Evolutionary conservation across 2,329 filamentous ascomycete species (phyloP).

Genomic region (Didymella sp.): DNA sequence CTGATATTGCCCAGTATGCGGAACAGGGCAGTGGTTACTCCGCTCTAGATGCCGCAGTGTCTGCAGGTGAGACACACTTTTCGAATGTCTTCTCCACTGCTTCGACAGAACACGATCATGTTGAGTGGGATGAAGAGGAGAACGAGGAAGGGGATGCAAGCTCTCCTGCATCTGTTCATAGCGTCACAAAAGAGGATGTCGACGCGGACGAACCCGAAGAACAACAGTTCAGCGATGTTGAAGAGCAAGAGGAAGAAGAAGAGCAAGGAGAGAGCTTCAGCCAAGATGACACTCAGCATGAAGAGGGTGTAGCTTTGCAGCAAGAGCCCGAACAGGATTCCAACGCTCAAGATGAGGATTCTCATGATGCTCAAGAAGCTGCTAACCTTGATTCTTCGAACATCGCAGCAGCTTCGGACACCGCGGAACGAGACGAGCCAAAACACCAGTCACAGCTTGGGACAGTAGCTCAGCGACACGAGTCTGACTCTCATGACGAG

Average conservation of each 20-base stretch:
- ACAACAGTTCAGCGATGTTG: constrained; percentile 6
- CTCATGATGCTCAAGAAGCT: constrained; percentile 3
- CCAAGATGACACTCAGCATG: constrained; percentile 5
- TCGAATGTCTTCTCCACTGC: constrained; percentile 24
- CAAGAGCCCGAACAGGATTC: constrained; percentile 2
- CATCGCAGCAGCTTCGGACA: neutral
- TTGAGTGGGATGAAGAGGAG: constrained; percentile 32
- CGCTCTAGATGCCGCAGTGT: constrained; percentile 49
- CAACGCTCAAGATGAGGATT: neutral
- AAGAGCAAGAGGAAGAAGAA: constrained; percentile 4
- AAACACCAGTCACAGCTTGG: neutral
- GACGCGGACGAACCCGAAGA: constrained; percentile 13
- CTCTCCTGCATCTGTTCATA: constrained; percentile 5
- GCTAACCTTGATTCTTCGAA: constrained; percentile 1
- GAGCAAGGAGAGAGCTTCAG: constrained; percentile 3
- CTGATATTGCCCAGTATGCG: constrained; percentile 60
- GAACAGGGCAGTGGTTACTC: constrained; percentile 65
- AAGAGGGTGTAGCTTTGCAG: constrained; percentile 3
- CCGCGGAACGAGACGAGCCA: neutral
- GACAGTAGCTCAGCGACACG: neutral
- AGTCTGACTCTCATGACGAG: constrained; percentile 5
- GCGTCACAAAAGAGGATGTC: neutral
- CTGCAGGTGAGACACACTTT: constrained; percentile 39
- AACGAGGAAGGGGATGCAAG: constrained; percentile 16
- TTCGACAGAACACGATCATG: constrained; percentile 29